These are phyloP conservation scores for Jackrogersella multiformis DNA, from an alignment of 495 filamentous ascomycete species.

Conservation along the genomic window DNA sequence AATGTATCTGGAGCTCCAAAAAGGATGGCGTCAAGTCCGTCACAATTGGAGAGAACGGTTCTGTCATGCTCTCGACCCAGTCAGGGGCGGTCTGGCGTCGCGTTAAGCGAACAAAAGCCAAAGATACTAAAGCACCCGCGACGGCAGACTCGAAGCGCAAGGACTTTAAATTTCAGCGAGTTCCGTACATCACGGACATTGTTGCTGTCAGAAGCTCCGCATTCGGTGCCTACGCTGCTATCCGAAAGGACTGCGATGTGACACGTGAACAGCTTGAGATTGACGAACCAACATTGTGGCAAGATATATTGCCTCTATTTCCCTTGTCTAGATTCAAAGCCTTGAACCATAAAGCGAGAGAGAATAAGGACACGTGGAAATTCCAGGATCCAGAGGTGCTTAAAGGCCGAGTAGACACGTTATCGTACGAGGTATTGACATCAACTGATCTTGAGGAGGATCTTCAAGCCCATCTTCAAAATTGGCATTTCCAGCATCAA, in stretches of 20 bases:
- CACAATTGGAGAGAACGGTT: conserved; percentile 89
- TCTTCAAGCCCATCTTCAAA: conserved; percentile 54
- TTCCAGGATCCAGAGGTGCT: conserved; percentile 49
- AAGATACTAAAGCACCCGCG: conserved; percentile 68
- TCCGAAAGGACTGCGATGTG: conserved; percentile 86
- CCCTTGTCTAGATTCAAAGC: conserved; percentile 63
- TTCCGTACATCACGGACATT: conserved; percentile 85
- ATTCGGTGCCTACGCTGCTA: conserved; percentile 87
- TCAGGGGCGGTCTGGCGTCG: conserved; percentile 93
- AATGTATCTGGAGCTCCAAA: conserved; percentile 85
- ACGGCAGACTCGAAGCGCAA: conserved; percentile 66
- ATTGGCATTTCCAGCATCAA: conserved; percentile 47
- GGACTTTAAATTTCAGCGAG: conserved; percentile 91
- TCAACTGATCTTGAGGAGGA: conserved; percentile 67
- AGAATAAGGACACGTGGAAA: conserved; percentile 47
- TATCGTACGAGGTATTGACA: conserved; percentile 60
- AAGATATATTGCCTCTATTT: conserved; percentile 74
- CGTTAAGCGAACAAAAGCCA: conserved; percentile 79
- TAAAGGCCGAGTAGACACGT: conserved; percentile 44
- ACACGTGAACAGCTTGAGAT: conserved; percentile 77
- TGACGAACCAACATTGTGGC: conserved; percentile 71
- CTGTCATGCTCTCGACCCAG: conserved; percentile 91
- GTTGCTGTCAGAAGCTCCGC: conserved; percentile 84
- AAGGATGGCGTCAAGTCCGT: conserved; percentile 88
- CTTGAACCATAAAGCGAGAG: conserved; percentile 38